These are phyloP conservation scores for Pinus tabuliformis DNA, from an alignment of 75 land plant genomes.

Conservation along the genomic window DNA sequence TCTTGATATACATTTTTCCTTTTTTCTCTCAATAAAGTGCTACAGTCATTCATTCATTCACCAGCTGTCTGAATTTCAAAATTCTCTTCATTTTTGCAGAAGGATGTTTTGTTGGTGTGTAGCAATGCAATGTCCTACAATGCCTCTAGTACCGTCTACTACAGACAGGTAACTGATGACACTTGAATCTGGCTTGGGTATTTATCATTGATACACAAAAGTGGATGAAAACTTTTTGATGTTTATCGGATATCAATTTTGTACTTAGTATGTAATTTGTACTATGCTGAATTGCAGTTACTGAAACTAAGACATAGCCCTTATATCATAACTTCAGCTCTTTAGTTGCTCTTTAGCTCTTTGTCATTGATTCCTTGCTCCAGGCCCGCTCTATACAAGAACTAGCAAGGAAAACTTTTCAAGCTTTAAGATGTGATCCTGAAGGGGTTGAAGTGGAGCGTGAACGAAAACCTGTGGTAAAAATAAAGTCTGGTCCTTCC, in stretches of 20 bases:
- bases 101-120: conserved; percentile 78
- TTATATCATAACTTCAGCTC: no score
- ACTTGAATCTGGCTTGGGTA: background rate
- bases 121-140: conserved; percentile 97
- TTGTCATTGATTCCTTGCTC: background rate
- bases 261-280: background rate
- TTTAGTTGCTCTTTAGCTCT: background rate
- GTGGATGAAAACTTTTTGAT: background rate
- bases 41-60: background rate
- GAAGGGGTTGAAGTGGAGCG: conserved; percentile 50
- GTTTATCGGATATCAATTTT: background rate
- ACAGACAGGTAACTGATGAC: conserved; percentile 68
- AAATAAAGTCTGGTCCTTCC: conserved; percentile 13
- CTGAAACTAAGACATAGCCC: background rate
- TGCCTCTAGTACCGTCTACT: conserved; percentile 82
- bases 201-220: background rate
- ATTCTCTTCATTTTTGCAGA: conserved; percentile 41
- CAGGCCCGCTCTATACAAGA: conserved; percentile 88
- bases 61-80: background rate
- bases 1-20: background rate
- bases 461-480: conserved; percentile 15
- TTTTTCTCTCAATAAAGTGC: background rate
- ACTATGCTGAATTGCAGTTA: background rate
- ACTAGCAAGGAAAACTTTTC: conserved; percentile 70
- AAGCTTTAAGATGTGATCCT: conserved; percentile 48